Evolutionary conservation across 2,329 filamentous ascomycete species (phyloP).

Genomic region (Cladosporium halotolerans): DNA sequence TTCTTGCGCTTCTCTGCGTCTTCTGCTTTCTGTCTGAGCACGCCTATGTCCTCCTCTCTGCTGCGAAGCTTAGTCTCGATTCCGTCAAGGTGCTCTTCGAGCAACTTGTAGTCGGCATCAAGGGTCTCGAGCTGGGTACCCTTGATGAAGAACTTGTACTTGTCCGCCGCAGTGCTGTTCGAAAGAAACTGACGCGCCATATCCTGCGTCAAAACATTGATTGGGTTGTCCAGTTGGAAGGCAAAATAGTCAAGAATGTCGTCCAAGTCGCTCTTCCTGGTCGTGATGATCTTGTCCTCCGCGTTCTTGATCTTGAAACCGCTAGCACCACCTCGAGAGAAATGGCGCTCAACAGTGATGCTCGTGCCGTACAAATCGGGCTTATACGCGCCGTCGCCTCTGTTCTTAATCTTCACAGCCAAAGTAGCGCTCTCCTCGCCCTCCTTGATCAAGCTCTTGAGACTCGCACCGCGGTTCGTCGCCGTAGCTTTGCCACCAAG

Average conservation of each 20-base stretch:
- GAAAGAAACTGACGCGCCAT: conserved; percentile 91
- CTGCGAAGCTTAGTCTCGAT: conserved; percentile 59
- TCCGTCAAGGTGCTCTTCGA: conserved; percentile 71
- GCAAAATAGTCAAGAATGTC: conserved; percentile 91
- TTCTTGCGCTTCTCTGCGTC: conserved; percentile 60
- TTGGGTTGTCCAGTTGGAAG: conserved; percentile 90
- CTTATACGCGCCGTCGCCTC: conserved; percentile 77
- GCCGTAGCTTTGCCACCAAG: conserved; percentile 90
- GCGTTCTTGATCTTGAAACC: conserved; percentile 82
- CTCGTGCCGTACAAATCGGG: conserved; percentile 73
- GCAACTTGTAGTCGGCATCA: conserved; percentile 81
- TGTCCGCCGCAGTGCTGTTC: conserved; percentile 70
- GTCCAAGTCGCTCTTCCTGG: conserved; percentile 79
- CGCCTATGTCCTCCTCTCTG: conserved; percentile 57
- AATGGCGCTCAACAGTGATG: conserved; percentile 87
- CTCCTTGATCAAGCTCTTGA: conserved; percentile 88
- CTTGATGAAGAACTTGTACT: conserved; percentile 94
- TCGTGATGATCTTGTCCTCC: conserved; percentile 65
- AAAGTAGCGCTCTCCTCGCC: conserved; percentile 69
- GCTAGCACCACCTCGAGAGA: conserved; percentile 66
- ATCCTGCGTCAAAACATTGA: conserved; percentile 93
- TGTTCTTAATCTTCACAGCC: conserved; percentile 83
- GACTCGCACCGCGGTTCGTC: conserved; percentile 83
- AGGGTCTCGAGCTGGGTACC: conserved; percentile 90
- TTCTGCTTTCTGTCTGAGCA: conserved; percentile 52